Base-by-base conservation (phyloP, 2,329 filamentous ascomycete genomes). In the Phoma sp. region DNA sequence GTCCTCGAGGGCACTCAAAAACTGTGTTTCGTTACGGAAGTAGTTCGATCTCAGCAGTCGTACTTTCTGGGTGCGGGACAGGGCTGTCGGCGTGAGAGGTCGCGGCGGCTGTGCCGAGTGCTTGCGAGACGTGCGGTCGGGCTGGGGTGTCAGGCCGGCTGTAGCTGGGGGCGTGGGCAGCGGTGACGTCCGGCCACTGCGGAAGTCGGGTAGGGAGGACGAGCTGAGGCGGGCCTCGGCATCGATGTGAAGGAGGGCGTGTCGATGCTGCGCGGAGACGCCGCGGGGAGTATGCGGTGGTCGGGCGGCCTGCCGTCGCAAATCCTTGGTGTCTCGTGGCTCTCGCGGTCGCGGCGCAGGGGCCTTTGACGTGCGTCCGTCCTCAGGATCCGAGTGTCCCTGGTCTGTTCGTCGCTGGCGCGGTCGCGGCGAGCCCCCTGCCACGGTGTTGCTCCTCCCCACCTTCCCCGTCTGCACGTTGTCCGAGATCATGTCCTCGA, bases 11-110 rank as follows among this genome's bases (percentile, higher is more conserved):
- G 91, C 91, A 3, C 87, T 89, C 56, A 95, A 72, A 68, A 95
- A 93, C 62, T 91, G 88, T 1, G 90, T 93, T 74, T 95, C 84
- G 56, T 87, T 91, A 47, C 90, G 83, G 70, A 93, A 95, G 73
- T 95, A 95, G 72, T 95, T 91, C 55, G 92, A 89, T 50, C 90
- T 81, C 56, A 95, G 72, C 9, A 92, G 76, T 42, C 87, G 86
- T n/a, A 86, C 83, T 71, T 91, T 91, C 70, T 93, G 88, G 10
- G 79, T 75, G 4, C 78, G 72, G 1, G 86, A 85, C 68, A 93
- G 77, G 18, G 88, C 83, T n/a, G 81, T 83, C 2, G 87, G 81
- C 14, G 78, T 84, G 11, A 86, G 71, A 5, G 83, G 75, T 5
- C 82, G 81, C 62, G 88, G 76, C 63, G 60, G 74, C 67, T 76